Evolutionary conservation across 495 filamentous ascomycete species (phyloP).

Genomic region (Amniculicola lignicola): DNA sequence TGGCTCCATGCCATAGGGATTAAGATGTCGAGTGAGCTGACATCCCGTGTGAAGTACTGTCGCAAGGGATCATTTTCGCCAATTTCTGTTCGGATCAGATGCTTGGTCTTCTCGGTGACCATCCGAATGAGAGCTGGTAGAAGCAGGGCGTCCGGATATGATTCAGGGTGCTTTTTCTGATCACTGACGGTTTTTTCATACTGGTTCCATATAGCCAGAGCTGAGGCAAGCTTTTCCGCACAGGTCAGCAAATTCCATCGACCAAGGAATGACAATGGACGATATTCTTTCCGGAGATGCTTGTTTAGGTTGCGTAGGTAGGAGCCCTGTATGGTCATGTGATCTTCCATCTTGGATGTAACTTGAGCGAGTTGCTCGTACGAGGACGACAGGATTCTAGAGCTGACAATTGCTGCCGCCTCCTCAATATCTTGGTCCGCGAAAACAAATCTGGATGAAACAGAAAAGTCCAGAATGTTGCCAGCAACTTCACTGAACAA

Average conservation of each 20-base stretch:
- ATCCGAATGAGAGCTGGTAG: constrained; percentile 61
- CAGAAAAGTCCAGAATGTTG: constrained; percentile 76
- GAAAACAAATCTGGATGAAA: constrained; percentile 60
- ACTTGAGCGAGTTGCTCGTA: constrained; percentile 67
- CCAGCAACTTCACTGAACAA: constrained; percentile 79
- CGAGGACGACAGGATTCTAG: constrained; percentile 74
- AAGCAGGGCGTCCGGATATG: constrained; percentile 51
- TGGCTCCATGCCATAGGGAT: constrained; percentile 71
- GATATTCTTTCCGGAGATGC: constrained; percentile 57
- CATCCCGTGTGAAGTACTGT: constrained; percentile 78
- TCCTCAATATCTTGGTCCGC: constrained; percentile 65
- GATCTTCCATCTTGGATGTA: constrained; percentile 72
- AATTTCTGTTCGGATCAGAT: constrained; percentile 52
- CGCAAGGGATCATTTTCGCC: constrained; percentile 69
- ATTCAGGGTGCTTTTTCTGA: constrained; percentile 40
- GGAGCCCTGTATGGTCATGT: constrained; percentile 65
- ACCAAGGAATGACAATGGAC: constrained; percentile 56
- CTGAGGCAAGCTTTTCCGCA: constrained; percentile 85
- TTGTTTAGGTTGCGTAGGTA: constrained; percentile 69
- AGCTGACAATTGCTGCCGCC: constrained; percentile 74
- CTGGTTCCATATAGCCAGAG: constrained; percentile 73
- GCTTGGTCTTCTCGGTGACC: constrained; percentile 69
- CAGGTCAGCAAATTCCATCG: constrained; percentile 84
- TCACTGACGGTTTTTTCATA: constrained; percentile 53
- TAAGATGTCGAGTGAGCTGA: constrained; percentile 68